Base-by-base conservation (phyloP, 2,329 filamentous ascomycete species). In the Botrytis tulipae region DNA sequence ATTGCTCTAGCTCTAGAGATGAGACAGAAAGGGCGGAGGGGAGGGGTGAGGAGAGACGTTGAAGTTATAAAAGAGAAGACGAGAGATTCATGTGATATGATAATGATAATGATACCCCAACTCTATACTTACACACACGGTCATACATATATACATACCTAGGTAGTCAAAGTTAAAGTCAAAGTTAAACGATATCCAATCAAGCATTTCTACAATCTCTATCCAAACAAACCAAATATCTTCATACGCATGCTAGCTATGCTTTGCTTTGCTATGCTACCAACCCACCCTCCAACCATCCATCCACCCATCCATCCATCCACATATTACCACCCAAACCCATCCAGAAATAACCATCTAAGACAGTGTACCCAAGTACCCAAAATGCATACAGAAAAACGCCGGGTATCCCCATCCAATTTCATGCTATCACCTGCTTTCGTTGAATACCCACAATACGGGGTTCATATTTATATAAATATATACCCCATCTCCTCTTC, bases 391-490 rank as follows among this genome's bases (percentile, higher is more conserved):
- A 61, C 18, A 57, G 42, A 57, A 69, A 70, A 66, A 66, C 67
- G 67, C 54, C 67, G 67, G 67, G 67, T 70, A 70, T 70, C 2
- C 67, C 51, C 32, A 60, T 61, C 67, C 54, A 70, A 60, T 70
- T 40, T 70, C 66, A 69, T 69, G 66, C 66, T 54, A 40, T 57
- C 44, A 42, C 14, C 46, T 57, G 20, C 25, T 57, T 69, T 46
- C 48, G 32, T 70, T 46, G 62, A 29, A 66, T 66, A 48, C 32
- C 62, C 42, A 48, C 22, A 62, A 8, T n/a, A 57, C 18, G 51
- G n/a, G 60, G 60, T 48, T 48, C 20, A 32, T 48, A 62, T 42
- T 42, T 62, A 62, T 40, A 40, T 60, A 40, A 40, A 40, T 37
- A 37, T 40, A 61, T 25, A 60, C 20, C 29, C 48, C 42, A 37